These are phyloP conservation scores for Erucastrum elatum DNA, from an alignment of 345 rosid species.

Conservation along the genomic window DNA sequence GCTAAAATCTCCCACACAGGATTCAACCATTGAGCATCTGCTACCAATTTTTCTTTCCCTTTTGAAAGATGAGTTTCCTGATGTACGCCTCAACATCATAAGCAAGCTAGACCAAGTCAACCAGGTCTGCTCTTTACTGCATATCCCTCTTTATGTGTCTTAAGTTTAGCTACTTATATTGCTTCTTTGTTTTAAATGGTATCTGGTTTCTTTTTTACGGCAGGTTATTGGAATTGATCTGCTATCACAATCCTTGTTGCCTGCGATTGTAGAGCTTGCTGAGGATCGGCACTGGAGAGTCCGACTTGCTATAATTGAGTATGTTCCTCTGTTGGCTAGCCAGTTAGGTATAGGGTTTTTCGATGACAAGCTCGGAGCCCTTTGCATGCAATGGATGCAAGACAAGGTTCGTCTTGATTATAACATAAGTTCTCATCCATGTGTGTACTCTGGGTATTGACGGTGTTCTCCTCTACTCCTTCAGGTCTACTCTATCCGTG, in stretches of 20 bases:
- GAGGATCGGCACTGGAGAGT: slow-evolving; percentile 99
- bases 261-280: slow-evolving; percentile 98
- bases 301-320: slow-evolving; percentile 96
- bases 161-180: not conserved
- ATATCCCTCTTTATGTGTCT: not conserved
- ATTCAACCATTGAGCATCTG: slow-evolving; percentile 92
- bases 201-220: too few relatives aligned
- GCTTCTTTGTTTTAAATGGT: too few relatives aligned
- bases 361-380: slow-evolving; percentile 87
- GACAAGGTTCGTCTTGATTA: slow-evolving; percentile 71
- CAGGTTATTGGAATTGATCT: slow-evolving; percentile 98
- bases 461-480: not conserved
- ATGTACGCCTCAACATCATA: slow-evolving; percentile 93
- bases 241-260: slow-evolving; percentile 86
- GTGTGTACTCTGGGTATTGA: slow-evolving; percentile 20
- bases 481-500: slow-evolving; percentile 83
- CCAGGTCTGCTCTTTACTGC: slow-evolving; percentile 80
- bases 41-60: slow-evolving; percentile 97
- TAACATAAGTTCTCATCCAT: not conserved
- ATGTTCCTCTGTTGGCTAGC: slow-evolving; percentile 92
- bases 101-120: slow-evolving; percentile 99
- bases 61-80: slow-evolving; percentile 97
- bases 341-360: slow-evolving; percentile 93
- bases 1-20: slow-evolving; percentile 45
- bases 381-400: slow-evolving; percentile 97